Base-by-base conservation (phyloP, 768 basidiomycete genomes). In the Saitozyma sp. region DNA sequence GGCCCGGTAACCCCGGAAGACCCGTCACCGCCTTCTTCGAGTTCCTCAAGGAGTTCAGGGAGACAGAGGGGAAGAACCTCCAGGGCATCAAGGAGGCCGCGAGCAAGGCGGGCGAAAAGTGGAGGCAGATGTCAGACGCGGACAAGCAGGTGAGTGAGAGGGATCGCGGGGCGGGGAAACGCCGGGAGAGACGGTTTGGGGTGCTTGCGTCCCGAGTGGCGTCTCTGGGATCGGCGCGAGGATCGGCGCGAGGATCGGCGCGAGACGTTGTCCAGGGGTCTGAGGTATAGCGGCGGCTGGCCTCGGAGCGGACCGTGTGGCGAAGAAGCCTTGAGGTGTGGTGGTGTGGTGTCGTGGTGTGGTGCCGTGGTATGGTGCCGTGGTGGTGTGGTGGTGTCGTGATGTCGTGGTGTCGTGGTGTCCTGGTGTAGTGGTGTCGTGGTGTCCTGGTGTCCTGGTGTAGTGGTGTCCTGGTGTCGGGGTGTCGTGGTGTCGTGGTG, bases 101-200 rank as follows among this genome's bases (percentile, higher is more conserved):
- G 3, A 74, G 67, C 56, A 50, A 63, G 62, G 65, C 59, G 8
- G 70, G 70, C 3, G 63, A 65, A 40, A 56, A 58, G 17, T 74
- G 73, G 73, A 65, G 65, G 49, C 48, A 54, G 29, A 55, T 74
- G 66, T 53, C 54, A 39, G 73, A 69, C 19, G 54, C 39, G 4
- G 69, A 68, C 46, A 69, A 74, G 55, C 46, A 68, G 63, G 73
- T 71, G 55, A 62, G 67, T 69, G 10, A 17, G 3, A 14, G 17
- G n/a, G 56, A 37, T 19, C 8, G 37, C 14, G 10, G 10, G 7
- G 43, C 39, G 57, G 9, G 17, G 49, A 14, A n/a, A 52, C 1
- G 39, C 40, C 19, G 51, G 37, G 37, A 5, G 16, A 13, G 20
- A 8, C 5, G 2, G 29, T 29, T 5, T 29, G 29, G 29, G 29